Percentiles rank a stretch among this genome's conserved stretches.
Conservation (phyloP, 352 stramenopile species). For the Phytophthora pistaciae region DNA sequence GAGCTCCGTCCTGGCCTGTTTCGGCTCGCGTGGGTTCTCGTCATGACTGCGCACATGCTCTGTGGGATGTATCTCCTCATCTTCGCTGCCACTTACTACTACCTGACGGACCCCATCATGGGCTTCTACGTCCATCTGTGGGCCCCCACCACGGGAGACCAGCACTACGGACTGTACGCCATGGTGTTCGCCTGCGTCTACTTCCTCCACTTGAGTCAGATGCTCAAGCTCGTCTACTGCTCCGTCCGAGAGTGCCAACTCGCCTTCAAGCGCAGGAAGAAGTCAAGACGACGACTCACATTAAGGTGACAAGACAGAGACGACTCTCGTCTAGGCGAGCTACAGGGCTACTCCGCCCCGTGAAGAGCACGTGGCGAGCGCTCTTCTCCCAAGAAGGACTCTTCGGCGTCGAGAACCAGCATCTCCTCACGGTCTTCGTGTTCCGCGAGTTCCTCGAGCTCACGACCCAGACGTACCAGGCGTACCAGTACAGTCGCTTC, state of each 20-base stretch:
- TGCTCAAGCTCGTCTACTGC: slow-evolving; percentile 8
- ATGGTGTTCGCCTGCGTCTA: slow-evolving; percentile 3
- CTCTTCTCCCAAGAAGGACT: slow-evolving; percentile 1
- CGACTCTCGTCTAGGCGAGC: no score
- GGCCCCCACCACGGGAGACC: slow-evolving; percentile 3
- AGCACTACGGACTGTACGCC: slow-evolving; percentile 5
- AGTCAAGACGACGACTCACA: not conserved
- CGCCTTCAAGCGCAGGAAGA: slow-evolving; percentile 2
- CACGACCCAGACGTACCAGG: slow-evolving; percentile 17
- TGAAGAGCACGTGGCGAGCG: not conserved
- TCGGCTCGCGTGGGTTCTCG: slow-evolving; percentile 3
- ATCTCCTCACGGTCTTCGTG: slow-evolving; percentile 26
- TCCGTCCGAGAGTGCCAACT: slow-evolving; percentile 12
- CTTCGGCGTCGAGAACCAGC: slow-evolving; percentile 7
- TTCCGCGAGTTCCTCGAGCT: slow-evolving; percentile 19
- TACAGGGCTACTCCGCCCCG: not conserved
- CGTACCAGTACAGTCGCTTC: slow-evolving; percentile 20
- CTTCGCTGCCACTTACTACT: slow-evolving; percentile 11
- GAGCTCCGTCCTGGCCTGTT: not conserved
- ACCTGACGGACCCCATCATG: slow-evolving; percentile 14
- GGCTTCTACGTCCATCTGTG: slow-evolving; percentile 15
- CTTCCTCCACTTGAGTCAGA: slow-evolving; percentile 4
- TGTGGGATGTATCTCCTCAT: slow-evolving; percentile 9
- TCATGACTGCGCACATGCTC: slow-evolving; percentile 2
- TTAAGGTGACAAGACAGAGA: not conserved